Evolutionary conservation across 1,284 basidiomycete species (phyloP).

Genomic region (Neolentinus lepideus): DNA sequence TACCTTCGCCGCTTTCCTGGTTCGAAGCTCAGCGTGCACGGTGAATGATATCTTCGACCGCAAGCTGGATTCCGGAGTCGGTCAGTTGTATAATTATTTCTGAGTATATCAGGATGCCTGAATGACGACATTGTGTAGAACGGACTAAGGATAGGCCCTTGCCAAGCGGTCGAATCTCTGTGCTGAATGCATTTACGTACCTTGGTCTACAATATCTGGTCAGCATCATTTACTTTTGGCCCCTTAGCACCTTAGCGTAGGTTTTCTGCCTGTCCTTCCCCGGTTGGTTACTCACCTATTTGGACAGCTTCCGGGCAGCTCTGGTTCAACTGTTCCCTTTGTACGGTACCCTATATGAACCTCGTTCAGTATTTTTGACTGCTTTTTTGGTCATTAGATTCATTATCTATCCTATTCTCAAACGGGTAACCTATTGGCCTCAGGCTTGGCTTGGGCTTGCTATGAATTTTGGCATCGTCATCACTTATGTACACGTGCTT

Average conservation of each 20-base stretch:
- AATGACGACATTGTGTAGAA: conserved; percentile 21
- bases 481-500: conserved; percentile 37
- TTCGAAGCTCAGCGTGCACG: conserved; percentile 32
- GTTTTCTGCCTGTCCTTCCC: background rate
- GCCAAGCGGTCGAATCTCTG: conserved; percentile 39
- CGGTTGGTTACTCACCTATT: background rate
- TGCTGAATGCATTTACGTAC: conserved; percentile 30
- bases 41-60: conserved; percentile 49
- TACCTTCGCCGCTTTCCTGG: conserved; percentile 10
- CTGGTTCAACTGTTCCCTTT: conserved; percentile 19
- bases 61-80: conserved; percentile 42
- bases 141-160: conserved; percentile 40
- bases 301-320: conserved; percentile 2
- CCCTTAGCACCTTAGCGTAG: conserved; percentile 13
- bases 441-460: conserved; percentile 67
- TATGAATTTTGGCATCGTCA: conserved; percentile 46
- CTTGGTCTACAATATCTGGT: conserved; percentile 33
- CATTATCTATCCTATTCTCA: conserved; percentile 43
- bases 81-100: conserved; percentile 21
- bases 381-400: conserved; percentile 19
- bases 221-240: conserved; percentile 32
- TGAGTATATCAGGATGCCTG: background rate
- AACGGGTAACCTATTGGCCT: conserved; percentile 67
- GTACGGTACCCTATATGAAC: conserved; percentile 27
- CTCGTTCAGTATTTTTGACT: background rate